Percentiles rank a stretch among this genome's conserved stretches.
phyloP scores from a whole-genome alignment of 768 basidiomycete genomes.

The Suillus americanus region DNA sequence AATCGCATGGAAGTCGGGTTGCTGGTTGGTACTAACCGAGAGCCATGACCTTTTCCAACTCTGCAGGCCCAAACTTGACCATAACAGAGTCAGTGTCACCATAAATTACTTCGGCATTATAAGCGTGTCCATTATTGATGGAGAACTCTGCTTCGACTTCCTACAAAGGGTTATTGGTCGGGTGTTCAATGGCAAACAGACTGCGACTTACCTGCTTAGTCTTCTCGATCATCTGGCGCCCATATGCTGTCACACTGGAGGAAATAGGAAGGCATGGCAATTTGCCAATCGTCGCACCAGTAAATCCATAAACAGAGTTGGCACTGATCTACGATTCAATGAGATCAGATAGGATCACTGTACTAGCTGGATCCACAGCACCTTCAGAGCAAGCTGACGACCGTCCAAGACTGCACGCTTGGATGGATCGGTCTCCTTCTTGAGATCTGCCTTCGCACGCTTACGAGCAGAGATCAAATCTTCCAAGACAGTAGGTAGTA shows the following conservation, averaged over 20 bases:
- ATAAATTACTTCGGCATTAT: slow-evolving; percentile 94
- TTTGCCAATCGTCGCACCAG: slow-evolving; percentile 96
- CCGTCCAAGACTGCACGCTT: slow-evolving; percentile 97
- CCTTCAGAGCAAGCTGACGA: slow-evolving; percentile 95
- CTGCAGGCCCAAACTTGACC: slow-evolving; percentile 92
- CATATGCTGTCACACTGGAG: slow-evolving; percentile 93
- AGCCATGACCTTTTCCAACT: slow-evolving; percentile 85
- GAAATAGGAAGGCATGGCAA: slow-evolving; percentile 95
- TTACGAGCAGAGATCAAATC: slow-evolving; percentile 93
- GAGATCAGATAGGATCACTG: neutral
- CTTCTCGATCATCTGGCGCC: slow-evolving; percentile 98
- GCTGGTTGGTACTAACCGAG: slow-evolving; percentile 56
- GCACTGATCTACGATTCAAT: slow-evolving; percentile 80
- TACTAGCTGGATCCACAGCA: slow-evolving; percentile 24
- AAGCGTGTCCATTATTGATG: slow-evolving; percentile 77
- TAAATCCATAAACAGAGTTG: slow-evolving; percentile 99
- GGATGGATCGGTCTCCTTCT: slow-evolving; percentile 96
- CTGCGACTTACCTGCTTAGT: slow-evolving; percentile 71
- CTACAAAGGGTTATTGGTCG: slow-evolving; percentile 31
- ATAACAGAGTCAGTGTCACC: slow-evolving; percentile 99
- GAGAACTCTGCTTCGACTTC: slow-evolving; percentile 90
- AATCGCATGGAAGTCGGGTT: slow-evolving; percentile 2
- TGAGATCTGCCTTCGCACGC: slow-evolving; percentile 91
- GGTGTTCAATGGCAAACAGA: neutral
- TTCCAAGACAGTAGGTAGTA: slow-evolving; percentile 89